Conservation (phyloP, 306 rosid species). For the barrel medic (Medicago truncatula) region DNA sequence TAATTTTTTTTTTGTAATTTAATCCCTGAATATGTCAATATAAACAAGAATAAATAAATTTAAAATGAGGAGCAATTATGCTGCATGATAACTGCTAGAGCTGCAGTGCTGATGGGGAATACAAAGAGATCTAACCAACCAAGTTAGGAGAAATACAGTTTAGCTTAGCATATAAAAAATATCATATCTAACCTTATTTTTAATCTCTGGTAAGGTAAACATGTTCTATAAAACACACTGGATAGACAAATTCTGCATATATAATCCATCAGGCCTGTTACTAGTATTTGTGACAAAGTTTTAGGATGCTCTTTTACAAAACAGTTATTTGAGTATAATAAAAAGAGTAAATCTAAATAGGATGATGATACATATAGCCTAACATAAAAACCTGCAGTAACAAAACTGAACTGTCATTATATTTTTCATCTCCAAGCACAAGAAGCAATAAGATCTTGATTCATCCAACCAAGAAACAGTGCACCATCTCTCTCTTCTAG, state of each 20-base stretch:
- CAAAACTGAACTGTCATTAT: conserved; percentile 37
- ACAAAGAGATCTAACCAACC: not conserved
- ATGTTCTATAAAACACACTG: not conserved
- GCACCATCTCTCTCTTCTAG: conserved; percentile 87
- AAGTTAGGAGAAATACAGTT: not conserved
- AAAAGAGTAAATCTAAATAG: conserved; percentile 20
- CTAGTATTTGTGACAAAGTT: conserved; percentile 33
- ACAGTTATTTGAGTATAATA: conserved; percentile 35
- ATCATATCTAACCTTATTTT: conserved; percentile 34
- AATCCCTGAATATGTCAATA: too few species aligned
- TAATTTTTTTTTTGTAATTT: too few species aligned
- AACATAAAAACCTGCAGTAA: conserved; percentile 41
- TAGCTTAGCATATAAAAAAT: conserved; percentile 9
- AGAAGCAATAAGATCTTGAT: conserved; percentile 65
- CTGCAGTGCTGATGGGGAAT: not conserved
- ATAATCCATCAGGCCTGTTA: conserved; percentile 29
- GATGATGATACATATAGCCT: conserved; percentile 39
- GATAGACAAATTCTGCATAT: conserved; percentile 28
- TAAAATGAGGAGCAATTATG: not conserved
- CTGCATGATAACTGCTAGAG: not conserved
- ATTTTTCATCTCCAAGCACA: conserved; percentile 84
- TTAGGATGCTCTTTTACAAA: conserved; percentile 38
- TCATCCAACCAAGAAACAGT: conserved; percentile 83
- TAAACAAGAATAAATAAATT: not conserved
- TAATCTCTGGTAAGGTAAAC: not conserved